These are phyloP conservation scores for Peniophora sp. DNA, from an alignment of 1,284 basidiomycete genomes.

Conservation along the genomic window DNA sequence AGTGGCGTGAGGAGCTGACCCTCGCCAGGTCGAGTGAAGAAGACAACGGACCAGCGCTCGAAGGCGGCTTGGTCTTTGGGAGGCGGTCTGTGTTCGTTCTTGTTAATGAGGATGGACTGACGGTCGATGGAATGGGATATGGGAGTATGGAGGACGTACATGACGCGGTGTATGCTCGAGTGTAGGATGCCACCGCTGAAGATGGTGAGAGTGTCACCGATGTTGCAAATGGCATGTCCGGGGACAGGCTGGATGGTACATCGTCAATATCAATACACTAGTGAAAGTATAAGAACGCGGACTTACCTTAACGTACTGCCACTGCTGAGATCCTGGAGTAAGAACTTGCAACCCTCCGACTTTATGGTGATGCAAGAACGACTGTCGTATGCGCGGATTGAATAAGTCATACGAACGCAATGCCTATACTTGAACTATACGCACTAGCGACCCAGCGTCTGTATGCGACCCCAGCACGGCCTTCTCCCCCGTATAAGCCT, in stretches of 20 bases:
- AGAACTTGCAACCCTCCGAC: conserved; percentile 36
- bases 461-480: conserved; percentile 26
- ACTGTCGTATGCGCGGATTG: too few relatives aligned
- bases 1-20: conserved; percentile 16
- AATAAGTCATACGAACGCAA: too few relatives aligned
- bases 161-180: conserved; percentile 28
- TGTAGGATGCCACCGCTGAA: conserved; percentile 33
- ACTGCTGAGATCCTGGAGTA: conserved; percentile 24
- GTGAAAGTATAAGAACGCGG: neutral
- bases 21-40: conserved; percentile 27
- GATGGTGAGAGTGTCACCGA: conserved; percentile 31
- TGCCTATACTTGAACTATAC: neutral
- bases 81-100: conserved; percentile 5
- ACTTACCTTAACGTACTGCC: conserved; percentile 32
- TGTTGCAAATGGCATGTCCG: conserved; percentile 22
- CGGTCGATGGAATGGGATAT: neutral
- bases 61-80: conserved; percentile 20
- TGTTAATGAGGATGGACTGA: neutral
- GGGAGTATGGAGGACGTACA: conserved; percentile 15
- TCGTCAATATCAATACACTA: neutral
- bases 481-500: conserved; percentile 15
- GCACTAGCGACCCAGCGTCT: conserved; percentile 27
- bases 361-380: conserved; percentile 20
- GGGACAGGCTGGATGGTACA: conserved; percentile 20
- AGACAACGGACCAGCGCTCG: conserved; percentile 28